Evolutionary conservation across 345 rosid species (phyloP).

Genomic region (Eucalyptus cladocalyx): DNA sequence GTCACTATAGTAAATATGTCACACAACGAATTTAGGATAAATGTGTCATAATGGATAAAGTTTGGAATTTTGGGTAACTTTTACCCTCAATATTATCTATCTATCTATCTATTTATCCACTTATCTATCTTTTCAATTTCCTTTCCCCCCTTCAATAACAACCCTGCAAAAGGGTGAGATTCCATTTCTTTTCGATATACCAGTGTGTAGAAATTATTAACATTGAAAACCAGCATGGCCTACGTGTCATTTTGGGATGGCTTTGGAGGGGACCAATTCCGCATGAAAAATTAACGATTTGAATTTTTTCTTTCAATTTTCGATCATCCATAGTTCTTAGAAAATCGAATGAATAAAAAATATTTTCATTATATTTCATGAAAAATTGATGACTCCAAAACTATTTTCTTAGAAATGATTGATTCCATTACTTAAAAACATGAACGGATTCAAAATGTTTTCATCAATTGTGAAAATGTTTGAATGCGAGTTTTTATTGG

Average conservation of each 20-base stretch:
- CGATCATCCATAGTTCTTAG: not conserved
- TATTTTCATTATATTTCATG: not conserved
- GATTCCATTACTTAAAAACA: not conserved
- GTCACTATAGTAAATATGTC: no score
- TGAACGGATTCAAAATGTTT: not conserved
- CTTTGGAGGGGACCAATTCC: not conserved
- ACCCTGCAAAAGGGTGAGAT: not conserved
- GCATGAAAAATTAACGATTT: not conserved
- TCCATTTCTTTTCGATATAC: not conserved
- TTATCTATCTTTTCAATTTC: not conserved
- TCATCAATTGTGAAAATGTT: not conserved
- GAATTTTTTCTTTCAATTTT: not conserved
- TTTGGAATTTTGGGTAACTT: no score
- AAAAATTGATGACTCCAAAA: not conserved
- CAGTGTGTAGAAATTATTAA: not conserved
- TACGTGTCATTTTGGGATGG: not conserved
- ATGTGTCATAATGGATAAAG: accelerated
- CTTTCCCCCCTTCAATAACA: accelerated
- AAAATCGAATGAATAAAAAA: not conserved
- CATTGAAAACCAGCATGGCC: not conserved
- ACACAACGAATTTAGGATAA: no score
- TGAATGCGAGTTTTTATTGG: accelerated
- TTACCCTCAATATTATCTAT: no score
- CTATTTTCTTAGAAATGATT: not conserved
- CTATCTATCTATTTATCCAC: not conserved